Percentiles rank a stretch among this genome's conserved stretches.
These are phyloP conservation scores for Oryza brachyantha DNA, from an alignment of 176 grass and related monocot species.

Conservation along the genomic window DNA sequence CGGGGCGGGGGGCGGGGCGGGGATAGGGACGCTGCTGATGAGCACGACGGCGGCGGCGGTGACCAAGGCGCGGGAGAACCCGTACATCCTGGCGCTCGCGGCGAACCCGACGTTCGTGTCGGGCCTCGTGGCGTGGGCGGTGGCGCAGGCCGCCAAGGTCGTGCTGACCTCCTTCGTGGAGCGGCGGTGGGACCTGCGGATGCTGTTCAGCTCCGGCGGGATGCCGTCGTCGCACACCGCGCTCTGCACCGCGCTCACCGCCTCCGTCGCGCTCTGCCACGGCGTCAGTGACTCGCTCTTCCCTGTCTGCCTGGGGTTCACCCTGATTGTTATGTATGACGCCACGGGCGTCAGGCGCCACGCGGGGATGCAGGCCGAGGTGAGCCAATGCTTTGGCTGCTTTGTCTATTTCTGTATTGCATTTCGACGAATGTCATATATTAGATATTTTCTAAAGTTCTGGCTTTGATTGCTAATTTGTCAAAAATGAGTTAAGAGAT, in stretches of 20 bases:
- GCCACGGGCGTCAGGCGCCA: conserved; percentile 90
- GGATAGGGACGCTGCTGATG: conserved; percentile 86
- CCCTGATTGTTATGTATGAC: conserved; percentile 94
- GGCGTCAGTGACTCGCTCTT: conserved; percentile 82
- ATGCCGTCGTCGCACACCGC: conserved; percentile 98
- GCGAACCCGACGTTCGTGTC: conserved; percentile 93
- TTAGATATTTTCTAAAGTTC: neutral
- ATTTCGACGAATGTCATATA: neutral
- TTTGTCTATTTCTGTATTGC: neutral
- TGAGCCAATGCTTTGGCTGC: conserved; percentile 27
- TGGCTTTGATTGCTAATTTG: neutral
- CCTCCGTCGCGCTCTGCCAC: conserved; percentile 89
- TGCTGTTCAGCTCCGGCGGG: conserved; percentile 86
- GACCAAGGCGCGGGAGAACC: conserved; percentile 71
- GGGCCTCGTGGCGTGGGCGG: conserved; percentile 72
- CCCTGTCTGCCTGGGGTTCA: conserved; percentile 91
- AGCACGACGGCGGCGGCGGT: conserved; percentile 84
- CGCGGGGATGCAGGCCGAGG: conserved; percentile 97
- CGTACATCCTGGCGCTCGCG: conserved; percentile 63
- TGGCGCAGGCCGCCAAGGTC: conserved; percentile 75
- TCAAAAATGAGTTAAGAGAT: neutral
- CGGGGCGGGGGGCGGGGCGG: conserved; percentile 31
- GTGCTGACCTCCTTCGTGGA: conserved; percentile 85
- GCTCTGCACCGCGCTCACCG: conserved; percentile 86
- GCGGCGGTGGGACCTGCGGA: conserved; percentile 70